Evolutionary conservation across 805 yeast species (phyloP).

Genomic region (Candida germanica): DNA sequence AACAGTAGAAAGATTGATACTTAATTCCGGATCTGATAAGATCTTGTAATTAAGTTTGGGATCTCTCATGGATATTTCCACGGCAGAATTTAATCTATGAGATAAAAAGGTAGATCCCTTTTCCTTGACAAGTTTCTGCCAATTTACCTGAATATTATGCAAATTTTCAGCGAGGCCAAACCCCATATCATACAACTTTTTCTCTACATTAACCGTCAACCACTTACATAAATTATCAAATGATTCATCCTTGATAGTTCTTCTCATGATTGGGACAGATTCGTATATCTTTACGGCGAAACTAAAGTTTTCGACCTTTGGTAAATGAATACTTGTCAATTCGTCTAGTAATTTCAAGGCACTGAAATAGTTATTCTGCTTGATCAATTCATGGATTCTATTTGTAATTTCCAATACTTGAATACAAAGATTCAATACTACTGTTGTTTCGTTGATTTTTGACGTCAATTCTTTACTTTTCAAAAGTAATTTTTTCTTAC

Average conservation of each 20-base stretch:
- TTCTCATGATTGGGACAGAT: slow-evolving; percentile 73
- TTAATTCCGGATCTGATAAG: slow-evolving; percentile 37
- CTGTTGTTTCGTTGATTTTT: slow-evolving; percentile 69
- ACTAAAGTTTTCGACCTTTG: slow-evolving; percentile 68
- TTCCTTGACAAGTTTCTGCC: slow-evolving; percentile 49
- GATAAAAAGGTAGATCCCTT: slow-evolving; percentile 38
- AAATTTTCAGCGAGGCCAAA: slow-evolving; percentile 53
- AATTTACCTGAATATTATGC: slow-evolving; percentile 52
- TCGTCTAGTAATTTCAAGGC: slow-evolving; percentile 83
- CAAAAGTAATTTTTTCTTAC: slow-evolving; percentile 56
- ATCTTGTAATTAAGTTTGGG: slow-evolving; percentile 48
- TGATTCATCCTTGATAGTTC: slow-evolving; percentile 71
- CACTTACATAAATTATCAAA: slow-evolving; percentile 63
- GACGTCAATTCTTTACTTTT: slow-evolving; percentile 59
- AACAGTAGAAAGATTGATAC: slow-evolving; percentile 63
- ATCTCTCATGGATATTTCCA: slow-evolving; percentile 74
- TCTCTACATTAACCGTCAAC: slow-evolving; percentile 58
- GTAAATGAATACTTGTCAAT: slow-evolving; percentile 63
- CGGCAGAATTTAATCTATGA: slow-evolving; percentile 80
- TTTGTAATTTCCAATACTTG: slow-evolving; percentile 84
- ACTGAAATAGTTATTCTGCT: slow-evolving; percentile 71
- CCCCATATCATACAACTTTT: slow-evolving; percentile 59
- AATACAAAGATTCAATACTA: slow-evolving; percentile 66
- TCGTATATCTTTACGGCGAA: slow-evolving; percentile 71
- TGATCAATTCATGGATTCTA: slow-evolving; percentile 76